Base-by-base conservation (phyloP, 192 early-diverging fungal species). In the Linnemannia elongata region DNA sequence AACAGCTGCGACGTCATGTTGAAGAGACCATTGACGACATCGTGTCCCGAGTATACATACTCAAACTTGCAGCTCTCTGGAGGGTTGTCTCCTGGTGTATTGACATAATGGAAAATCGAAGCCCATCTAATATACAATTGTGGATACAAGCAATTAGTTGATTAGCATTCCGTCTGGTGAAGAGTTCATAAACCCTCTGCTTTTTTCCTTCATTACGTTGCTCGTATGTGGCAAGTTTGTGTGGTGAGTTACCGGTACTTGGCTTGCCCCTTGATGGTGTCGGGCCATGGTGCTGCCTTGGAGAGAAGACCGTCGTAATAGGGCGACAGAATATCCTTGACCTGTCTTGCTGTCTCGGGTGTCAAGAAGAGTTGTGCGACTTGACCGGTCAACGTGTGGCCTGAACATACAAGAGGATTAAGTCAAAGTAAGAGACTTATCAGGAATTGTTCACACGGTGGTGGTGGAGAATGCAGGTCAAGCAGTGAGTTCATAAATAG, bases 211-310 rank as follows among this genome's bases (percentile, higher is more conserved):
- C 24, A 6, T 20, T 33, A 20, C 33, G 33, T 36, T 39, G 35
- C 33, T 1, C 3, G 17, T 27, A 12, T 35, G 35, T 39, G 17
- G 13, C 17, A 8, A 41, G 12, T 39, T 39, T 39, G 44, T 45
- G 44, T 13, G 44, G 18, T 6, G 5, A 27, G 22, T 30, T 74
- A 87, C 85, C 85, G 81, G 44, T 87, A 87, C 20, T 75, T 81
- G 17, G 79, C 79, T 30, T 87, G 85, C 4, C 79, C 79, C 33
- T 87, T 87, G 76, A 87, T 87, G 3, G 85, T 87, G 39, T 87
- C 85, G 33, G 85, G 79, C 85, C 85, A 87, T 45, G 85, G 85
- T 13, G 85, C 85, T 3, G 85, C 85, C 68, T 87, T 87, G n/a
- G 85, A 81, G 18, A 87, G 63, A 38, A 87, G 85, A 30, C 85